Evolutionary conservation across 352 stramenopile species (phyloP), one percentile per base, ranked within the genome.

Genomic region (Globisporangium middletonii): DNA sequence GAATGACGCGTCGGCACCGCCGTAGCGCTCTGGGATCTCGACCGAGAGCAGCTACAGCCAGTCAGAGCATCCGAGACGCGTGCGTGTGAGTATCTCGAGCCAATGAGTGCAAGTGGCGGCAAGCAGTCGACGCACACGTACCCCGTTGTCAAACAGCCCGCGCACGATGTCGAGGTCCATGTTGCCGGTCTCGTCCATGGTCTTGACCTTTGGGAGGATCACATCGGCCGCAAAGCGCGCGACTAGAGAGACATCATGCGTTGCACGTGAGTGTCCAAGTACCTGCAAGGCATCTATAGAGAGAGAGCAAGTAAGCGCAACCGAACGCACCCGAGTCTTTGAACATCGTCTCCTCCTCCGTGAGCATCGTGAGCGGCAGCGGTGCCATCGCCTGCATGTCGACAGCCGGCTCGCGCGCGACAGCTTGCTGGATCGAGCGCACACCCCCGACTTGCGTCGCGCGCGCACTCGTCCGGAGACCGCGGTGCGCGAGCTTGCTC

Each of bases 1-100:
- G 70, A 99, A 99, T 9, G 77, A 95, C 12, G 96, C 83, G 4
- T 88, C 94, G n/a, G 82, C 88, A 41, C 96, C 96, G 44, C 86
- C 88, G 69, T 94, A 97, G 52, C 97, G 76, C 62, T 91, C 82
- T 11, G 91, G 91, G 50, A 98, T 96, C 79, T 99, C 88, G 55
- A 99, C 89, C 6, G 92, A 94, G 75, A 99, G 89, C 54, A 98
- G 77, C 50, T 79, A 65, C 2, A 13, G 8, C 8, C 8, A 42
- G 8, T 42, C 8, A 42, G 13, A 42, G 37, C 8, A 1, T 15
- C 8, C 8, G 1, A 42, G 37, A 42, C 13, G 13, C 37, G 37
- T 2, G 37, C 2, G 37, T 2, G 1, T 15, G 37, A 42, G 37
- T 15, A 1, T 23, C 23, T 23, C 23, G 23, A 23, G 23, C 0